Evolutionary conservation across 306 rosid species (phyloP).

Genomic region (Potentilla sterilis): DNA sequence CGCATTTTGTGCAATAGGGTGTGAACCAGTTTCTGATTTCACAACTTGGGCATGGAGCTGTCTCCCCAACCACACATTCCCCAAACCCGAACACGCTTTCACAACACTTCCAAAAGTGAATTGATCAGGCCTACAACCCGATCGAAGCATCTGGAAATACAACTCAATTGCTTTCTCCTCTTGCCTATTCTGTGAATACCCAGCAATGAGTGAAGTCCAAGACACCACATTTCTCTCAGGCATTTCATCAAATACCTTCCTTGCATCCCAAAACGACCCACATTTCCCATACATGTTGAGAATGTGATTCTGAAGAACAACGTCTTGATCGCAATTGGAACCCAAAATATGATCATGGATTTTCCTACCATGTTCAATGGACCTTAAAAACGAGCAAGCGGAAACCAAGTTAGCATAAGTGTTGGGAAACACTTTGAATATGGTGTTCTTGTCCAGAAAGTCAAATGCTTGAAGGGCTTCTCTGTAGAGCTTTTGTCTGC

Average conservation of each 20-base stretch:
- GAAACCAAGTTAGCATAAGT: slow-evolving; percentile 48
- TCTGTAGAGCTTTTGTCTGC: slow-evolving; percentile 45
- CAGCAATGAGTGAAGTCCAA: slow-evolving; percentile 79
- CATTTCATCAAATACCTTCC: slow-evolving; percentile 65
- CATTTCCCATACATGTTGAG: slow-evolving; percentile 76
- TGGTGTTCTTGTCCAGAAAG: slow-evolving; percentile 27
- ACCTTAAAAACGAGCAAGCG: slow-evolving; percentile 60
- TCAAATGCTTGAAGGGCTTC: slow-evolving; percentile 68
- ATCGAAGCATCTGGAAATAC: slow-evolving; percentile 54
- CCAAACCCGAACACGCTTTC: slow-evolving; percentile 54
- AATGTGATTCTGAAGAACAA: slow-evolving; percentile 62
- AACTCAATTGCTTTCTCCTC: slow-evolving; percentile 50
- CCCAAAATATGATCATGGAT: slow-evolving; percentile 47
- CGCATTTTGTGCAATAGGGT: slow-evolving; percentile 64
- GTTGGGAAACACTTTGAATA: slow-evolving; percentile 38
- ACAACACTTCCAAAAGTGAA: slow-evolving; percentile 70
- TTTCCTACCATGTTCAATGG: slow-evolving; percentile 54
- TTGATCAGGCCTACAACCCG: slow-evolving; percentile 57
- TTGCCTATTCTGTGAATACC: slow-evolving; percentile 52
- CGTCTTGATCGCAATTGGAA: slow-evolving; percentile 39
- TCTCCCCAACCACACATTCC: slow-evolving; percentile 48
- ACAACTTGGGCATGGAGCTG: slow-evolving; percentile 65
- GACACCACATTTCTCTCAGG: slow-evolving; percentile 56
- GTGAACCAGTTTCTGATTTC: slow-evolving; percentile 48
- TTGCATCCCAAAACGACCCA: slow-evolving; percentile 63